These are phyloP conservation scores for Thermoascus crustaceus DNA, from an alignment of 2,329 filamentous ascomycete genomes.

Conservation along the genomic window DNA sequence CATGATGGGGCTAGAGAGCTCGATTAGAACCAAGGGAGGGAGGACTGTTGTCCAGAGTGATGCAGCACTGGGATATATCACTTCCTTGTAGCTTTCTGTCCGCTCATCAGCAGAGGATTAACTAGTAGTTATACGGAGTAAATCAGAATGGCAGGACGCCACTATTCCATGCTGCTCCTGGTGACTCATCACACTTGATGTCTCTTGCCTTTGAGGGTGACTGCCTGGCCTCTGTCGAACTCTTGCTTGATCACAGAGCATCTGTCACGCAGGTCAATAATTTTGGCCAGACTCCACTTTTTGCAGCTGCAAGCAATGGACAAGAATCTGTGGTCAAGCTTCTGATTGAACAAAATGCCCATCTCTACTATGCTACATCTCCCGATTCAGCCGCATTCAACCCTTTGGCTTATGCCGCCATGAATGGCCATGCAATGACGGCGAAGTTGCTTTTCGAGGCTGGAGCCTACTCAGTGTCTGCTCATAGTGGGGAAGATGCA, in stretches of 20 bases:
- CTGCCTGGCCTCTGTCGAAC: not conserved
- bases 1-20: too few species aligned
- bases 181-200: not conserved
- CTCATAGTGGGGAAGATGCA: not conserved
- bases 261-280: not conserved
- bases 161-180: conserved; percentile 9
- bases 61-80: too few species aligned
- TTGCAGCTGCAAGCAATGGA: conserved; percentile 10
- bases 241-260: not conserved
- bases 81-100: too few species aligned
- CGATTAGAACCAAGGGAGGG: too few species aligned
- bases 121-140: too few species aligned
- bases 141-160: conserved; percentile 12
- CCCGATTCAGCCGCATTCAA: not conserved
- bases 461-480: not conserved
- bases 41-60: too few species aligned
- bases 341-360: not conserved
- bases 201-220: not conserved
- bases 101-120: too few species aligned
- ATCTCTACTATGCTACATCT: not conserved
- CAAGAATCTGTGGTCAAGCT: conserved; percentile 8
- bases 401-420: not conserved
- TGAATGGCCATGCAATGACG: not conserved
- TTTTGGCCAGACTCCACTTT: not conserved
- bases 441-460: not conserved